These are phyloP conservation scores for Trypanosoma lewisi DNA, from an alignment of 208 protist species.

Conservation along the genomic window DNA sequence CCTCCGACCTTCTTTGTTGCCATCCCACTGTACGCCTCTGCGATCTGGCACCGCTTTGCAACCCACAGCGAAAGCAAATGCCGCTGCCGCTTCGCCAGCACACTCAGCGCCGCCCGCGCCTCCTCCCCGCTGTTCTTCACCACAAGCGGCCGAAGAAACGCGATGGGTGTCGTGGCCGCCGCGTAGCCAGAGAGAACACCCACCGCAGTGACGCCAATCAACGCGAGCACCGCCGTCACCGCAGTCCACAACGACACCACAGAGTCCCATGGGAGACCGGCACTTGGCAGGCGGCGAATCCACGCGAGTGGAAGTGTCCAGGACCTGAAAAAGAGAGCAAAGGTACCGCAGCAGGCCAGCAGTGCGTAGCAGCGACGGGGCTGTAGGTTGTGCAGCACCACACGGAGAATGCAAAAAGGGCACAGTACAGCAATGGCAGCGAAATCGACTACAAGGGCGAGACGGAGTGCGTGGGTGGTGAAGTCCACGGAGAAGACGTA, in stretches of 20 bases:
- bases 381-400: constrained; percentile 7
- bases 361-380: background rate
- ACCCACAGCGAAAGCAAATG: constrained; percentile 56
- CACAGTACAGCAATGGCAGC: constrained; percentile 8
- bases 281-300: background rate
- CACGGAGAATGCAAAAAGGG: constrained; percentile 13
- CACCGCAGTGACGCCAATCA: constrained; percentile 53
- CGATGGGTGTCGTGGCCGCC: constrained; percentile 52
- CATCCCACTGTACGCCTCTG: constrained; percentile 20
- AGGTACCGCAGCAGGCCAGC: background rate
- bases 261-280: background rate
- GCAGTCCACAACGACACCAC: constrained; percentile 6
- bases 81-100: constrained; percentile 56
- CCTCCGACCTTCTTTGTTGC: background rate
- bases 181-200: constrained; percentile 77
- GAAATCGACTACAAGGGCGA: constrained; percentile 13
- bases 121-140: constrained; percentile 28
- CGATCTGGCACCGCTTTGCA: constrained; percentile 45
- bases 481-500: constrained; percentile 6
- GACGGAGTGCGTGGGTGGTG: constrained; percentile 5
- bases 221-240: constrained; percentile 29
- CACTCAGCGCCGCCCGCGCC: constrained; percentile 26
- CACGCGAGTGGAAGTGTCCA: background rate
- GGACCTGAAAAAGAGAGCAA: background rate
- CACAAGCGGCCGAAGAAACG: constrained; percentile 46